Conservation (phyloP, 495 filamentous ascomycete species). For the Penicillium flavigenum region DNA sequence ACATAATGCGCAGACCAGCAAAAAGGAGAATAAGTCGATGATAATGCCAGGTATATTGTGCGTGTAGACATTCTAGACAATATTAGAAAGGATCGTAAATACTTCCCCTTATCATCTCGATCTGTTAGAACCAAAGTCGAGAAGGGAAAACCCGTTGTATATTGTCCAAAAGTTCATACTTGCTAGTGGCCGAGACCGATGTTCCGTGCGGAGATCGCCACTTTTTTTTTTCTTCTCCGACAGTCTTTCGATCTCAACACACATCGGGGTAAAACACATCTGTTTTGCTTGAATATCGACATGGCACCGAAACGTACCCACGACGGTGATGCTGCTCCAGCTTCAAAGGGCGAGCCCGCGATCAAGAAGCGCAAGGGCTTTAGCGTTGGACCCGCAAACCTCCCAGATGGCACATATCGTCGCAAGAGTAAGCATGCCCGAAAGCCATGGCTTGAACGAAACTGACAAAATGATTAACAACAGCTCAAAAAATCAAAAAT, state of each 20-base stretch:
- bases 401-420: conserved; percentile 88
- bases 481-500: conserved; percentile 90
- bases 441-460: neutral
- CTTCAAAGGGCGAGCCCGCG: conserved; percentile 40
- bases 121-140: neutral
- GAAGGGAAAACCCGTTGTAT: neutral
- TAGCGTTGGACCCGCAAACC: conserved; percentile 83
- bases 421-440: conserved; percentile 67
- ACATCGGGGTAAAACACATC: neutral
- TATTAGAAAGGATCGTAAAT: neutral
- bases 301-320: conserved; percentile 63
- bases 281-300: neutral
- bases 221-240: conserved; percentile 26
- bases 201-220: conserved; percentile 22
- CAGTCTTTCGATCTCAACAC: neutral
- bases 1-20: neutral
- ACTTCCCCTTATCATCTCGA: neutral
- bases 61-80: neutral
- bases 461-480: conserved; percentile 12
- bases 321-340: conserved; percentile 46
- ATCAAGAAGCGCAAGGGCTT: conserved; percentile 64
- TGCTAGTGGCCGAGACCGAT: conserved; percentile 6
- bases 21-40: neutral
- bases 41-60: neutral
- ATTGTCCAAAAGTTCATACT: neutral